Conservation (phyloP, 75 land plant species). For the Cupressus sempervirens region DNA sequence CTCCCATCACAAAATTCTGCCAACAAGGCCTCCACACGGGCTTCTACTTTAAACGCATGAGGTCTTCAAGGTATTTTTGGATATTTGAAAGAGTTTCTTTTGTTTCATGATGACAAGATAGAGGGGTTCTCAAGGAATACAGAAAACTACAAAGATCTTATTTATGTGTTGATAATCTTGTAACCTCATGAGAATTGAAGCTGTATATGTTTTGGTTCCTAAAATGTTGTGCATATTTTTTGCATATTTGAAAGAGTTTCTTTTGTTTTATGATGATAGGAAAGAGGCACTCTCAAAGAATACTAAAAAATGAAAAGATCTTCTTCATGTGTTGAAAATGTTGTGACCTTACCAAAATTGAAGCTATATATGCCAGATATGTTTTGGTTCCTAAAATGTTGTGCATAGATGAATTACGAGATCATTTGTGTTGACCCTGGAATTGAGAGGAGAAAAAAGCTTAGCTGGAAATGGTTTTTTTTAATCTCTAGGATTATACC, state of each 20-base stretch:
- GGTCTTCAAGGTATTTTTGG: background rate
- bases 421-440: background rate
- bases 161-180: background rate
- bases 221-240: constrained; percentile 44
- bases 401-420: constrained; percentile 17
- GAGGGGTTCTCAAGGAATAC: background rate
- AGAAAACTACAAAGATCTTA: background rate
- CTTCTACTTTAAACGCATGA: too few relatives aligned
- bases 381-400: constrained; percentile 64
- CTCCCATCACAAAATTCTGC: too few relatives aligned
- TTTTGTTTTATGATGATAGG: constrained; percentile 1
- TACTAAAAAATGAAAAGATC: background rate
- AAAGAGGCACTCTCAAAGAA: background rate
- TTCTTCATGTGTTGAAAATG: background rate
- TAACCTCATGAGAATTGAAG: constrained; percentile 12
- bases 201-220: constrained; percentile 53
- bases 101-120: constrained; percentile 1
- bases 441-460: background rate
- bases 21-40: too few relatives aligned
- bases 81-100: background rate
- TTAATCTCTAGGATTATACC: background rate
- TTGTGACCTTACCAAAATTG: constrained; percentile 7
- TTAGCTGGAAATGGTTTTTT: background rate
- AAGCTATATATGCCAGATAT: constrained; percentile 32
- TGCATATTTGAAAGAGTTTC: background rate